Evolutionary conservation across 768 basidiomycete genomes (phyloP), one percentile per base, ranked within the genome.

Genomic region (Gyrodon lividus): DNA sequence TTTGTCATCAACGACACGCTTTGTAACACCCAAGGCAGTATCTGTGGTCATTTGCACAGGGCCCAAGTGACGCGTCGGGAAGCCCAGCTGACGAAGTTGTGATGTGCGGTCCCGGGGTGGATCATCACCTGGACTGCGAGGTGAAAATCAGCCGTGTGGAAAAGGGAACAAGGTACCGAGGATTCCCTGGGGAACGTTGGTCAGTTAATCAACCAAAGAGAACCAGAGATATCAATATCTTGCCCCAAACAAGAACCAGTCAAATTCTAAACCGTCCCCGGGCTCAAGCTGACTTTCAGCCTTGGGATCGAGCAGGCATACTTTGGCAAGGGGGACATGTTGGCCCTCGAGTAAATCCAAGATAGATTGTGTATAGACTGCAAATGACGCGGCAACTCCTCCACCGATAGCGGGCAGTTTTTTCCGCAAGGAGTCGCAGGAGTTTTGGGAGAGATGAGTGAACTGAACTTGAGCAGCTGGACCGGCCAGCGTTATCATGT

Each of bases 31-130:
- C 0, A 98, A 74, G 1, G 96, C 96, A 2, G 96, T 98, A 70
- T 99, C 96, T 0, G 97, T 99, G 28, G 97, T 98, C 97, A 99
- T 99, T 70, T 99, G 97, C 1, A 92, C 76, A 2, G 84, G 74
- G 0, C 93, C 94, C 7, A 99, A 76, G 68, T 89, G 90, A 28
- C 97, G 80, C 6, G 80, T 80, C 1, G 92, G 89, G 67, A 96
- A 99, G 1, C 94, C 94, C 33, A 93, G 72, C 14, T 77, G 78
- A 26, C 96, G 86, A 31, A 99, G 80, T 64, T 96, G 91, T 1
- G 84, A 80, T 2, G 96, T 99, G 46, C 96, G 78, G 67, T 99
- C 96, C 33, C 93, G 79, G 0, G 96, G 96, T 2, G 96, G 96
- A 70, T 99, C 95, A 62, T 98, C 96, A 10, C 96, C 95, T 86